Percentiles rank a stretch among this genome's conserved stretches.
Evolutionary conservation across 2,329 filamentous ascomycete genomes (phyloP).

Genomic region (Colletotrichum trifolii): DNA sequence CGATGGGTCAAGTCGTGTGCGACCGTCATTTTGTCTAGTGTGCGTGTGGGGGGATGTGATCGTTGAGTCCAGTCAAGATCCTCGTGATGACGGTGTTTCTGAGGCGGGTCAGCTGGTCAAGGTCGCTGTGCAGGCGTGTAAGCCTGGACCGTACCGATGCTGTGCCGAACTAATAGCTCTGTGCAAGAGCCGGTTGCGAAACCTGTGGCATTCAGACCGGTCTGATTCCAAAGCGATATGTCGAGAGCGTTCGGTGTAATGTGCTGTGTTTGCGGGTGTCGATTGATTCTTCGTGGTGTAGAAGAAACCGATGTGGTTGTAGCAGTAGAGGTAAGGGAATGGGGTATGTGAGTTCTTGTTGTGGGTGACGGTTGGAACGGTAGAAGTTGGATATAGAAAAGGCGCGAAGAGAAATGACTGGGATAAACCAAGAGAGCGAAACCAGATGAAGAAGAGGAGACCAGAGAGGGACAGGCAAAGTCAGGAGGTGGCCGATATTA

Average conservation of each 20-base stretch:
- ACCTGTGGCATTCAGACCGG: slow-evolving; percentile 50
- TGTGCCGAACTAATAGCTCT: slow-evolving; percentile 47
- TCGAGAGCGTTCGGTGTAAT: not conserved
- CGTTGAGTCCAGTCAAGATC: slow-evolving; percentile 38
- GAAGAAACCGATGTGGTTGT: slow-evolving; percentile 11
- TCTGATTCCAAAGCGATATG: slow-evolving; percentile 11
- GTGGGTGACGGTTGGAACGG: slow-evolving; percentile 27
- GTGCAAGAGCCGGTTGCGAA: slow-evolving; percentile 48
- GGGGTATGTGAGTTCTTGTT: slow-evolving; percentile 21
- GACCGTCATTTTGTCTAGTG: slow-evolving; percentile 74
- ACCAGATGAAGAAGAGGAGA: slow-evolving; percentile 40
- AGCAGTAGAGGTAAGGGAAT: slow-evolving; percentile 23
- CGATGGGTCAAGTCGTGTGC: slow-evolving; percentile 78
- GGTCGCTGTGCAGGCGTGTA: slow-evolving; percentile 39
- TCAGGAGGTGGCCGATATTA: slow-evolving; percentile 40
- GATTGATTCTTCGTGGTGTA: slow-evolving; percentile 3
- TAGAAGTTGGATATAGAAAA: slow-evolving; percentile 36
- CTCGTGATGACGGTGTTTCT: slow-evolving; percentile 34
- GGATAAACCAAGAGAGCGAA: slow-evolving; percentile 38
- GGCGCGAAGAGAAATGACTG: slow-evolving; percentile 28
- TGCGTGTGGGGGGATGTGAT: slow-evolving; percentile 28
- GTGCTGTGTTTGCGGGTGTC: slow-evolving; percentile 1
- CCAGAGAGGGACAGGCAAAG: slow-evolving; percentile 41
- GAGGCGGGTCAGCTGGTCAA: slow-evolving; percentile 34
- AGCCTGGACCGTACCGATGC: slow-evolving; percentile 40